These are phyloP conservation scores for Microdochium bolleyi DNA, from an alignment of 2,329 filamentous ascomycete species.

Conservation along the genomic window DNA sequence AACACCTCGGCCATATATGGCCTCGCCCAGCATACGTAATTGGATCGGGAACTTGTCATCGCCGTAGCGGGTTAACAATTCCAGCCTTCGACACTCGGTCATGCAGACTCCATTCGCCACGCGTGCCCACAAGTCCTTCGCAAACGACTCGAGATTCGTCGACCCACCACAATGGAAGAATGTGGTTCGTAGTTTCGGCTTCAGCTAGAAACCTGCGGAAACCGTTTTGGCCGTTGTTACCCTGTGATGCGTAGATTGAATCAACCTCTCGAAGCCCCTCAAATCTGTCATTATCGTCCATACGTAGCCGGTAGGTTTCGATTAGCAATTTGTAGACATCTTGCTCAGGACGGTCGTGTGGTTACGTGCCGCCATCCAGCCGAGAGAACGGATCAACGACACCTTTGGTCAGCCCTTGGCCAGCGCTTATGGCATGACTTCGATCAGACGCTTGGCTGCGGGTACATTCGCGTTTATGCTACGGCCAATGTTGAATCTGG, in stretches of 20 bases:
- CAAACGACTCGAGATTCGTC: conserved; percentile 27
- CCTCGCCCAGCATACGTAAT: conserved; percentile 38
- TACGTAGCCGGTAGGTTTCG: conserved; percentile 38
- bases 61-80: conserved; percentile 32
- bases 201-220: conserved; percentile 30
- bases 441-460: conserved; percentile 10
- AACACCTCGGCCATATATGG: conserved; percentile 21
- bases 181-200: conserved; percentile 3
- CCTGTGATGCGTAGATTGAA: conserved; percentile 16
- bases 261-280: conserved; percentile 15
- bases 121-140: conserved; percentile 21
- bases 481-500: conserved; percentile 41
- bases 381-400: conserved; percentile 27
- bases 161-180: conserved; percentile 38
- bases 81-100: conserved; percentile 21
- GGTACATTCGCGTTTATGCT: conserved; percentile 34
- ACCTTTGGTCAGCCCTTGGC: conserved; percentile 3
- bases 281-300: conserved; percentile 25
- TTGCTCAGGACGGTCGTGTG: conserved; percentile 31
- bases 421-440: neutral
- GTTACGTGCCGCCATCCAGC: conserved; percentile 30
- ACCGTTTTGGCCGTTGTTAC: conserved; percentile 12
- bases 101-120: conserved; percentile 19
- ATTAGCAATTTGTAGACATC: conserved; percentile 38
- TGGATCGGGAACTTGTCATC: conserved; percentile 38